Base-by-base conservation (phyloP, 441 rosid genomes). In the Viola pubescens region DNA sequence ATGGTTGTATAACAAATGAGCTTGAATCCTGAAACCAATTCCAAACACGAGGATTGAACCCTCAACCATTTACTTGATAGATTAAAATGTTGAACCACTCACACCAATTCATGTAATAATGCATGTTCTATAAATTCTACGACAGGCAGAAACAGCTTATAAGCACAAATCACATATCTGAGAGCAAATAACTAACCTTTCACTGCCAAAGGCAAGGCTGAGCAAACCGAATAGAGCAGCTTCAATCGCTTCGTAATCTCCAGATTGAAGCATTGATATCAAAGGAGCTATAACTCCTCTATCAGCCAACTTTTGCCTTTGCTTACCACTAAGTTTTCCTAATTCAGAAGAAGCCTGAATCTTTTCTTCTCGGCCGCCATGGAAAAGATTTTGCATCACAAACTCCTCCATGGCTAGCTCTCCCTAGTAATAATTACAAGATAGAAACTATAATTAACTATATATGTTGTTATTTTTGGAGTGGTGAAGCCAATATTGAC, bases 131-230 rank as follows among this genome's bases (percentile, higher is more conserved):
- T 42, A 5, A 5, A 42, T 42, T 5, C 7, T 42, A 42, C 6
- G 6, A 5, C 45, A 5, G 45, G 45, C 9, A 5, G 9, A 42
- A 5, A 42, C 7, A 42, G 9, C 0, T 5, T 5, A 42, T 5
- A 5, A 5, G 45, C 6, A 42, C 45, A 7, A 3, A 45, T n/a
- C 9, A 45, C 4, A 9, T 3, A 9, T 45, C 3, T 9, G 9
- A 40, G 12, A 26, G 11, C 19, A 38, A 45, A 7, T 4, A 12
- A 52, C 61, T 46, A n/a, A 90, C 94, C 89, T 71, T 81, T 91
- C 98, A 52, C 89, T 88, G 69, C 96, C 98, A 69, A 79, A 91
- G 63, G 95, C 89, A 54, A 86, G 85, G 65, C 84, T 81, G 55
- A 88, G 96, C 65, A 86, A 64, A 60, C 90, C 88, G 44, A 79